Conservation (phyloP, 495 filamentous ascomycete genomes). For the Aspergillus baeticus region DNA sequence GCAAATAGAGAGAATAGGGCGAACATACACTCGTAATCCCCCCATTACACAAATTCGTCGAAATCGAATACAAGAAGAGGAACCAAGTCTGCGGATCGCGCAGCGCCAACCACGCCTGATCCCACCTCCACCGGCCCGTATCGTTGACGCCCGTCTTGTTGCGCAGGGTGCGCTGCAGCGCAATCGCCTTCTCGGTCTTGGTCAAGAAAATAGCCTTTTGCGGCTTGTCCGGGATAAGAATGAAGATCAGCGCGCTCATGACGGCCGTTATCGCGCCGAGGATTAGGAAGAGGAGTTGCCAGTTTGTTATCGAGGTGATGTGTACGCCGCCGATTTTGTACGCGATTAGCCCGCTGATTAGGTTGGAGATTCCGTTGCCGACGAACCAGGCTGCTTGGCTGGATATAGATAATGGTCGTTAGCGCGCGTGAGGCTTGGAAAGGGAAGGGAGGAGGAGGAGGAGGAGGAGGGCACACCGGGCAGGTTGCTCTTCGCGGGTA, state of each 20-base stretch:
- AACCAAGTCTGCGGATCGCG: conserved; percentile 52
- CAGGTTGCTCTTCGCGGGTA: conserved; percentile 48
- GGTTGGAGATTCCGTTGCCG: conserved; percentile 40
- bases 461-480: conserved; percentile 31
- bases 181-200: conserved; percentile 48
- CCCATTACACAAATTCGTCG: conserved; percentile 45
- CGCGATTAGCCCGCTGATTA: conserved; percentile 55
- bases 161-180: conserved; percentile 54
- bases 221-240: conserved; percentile 51
- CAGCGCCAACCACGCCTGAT: conserved; percentile 53
- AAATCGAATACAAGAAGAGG: conserved; percentile 37
- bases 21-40: conserved; percentile 37
- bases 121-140: conserved; percentile 54
- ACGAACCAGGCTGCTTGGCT: conserved; percentile 40
- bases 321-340: conserved; percentile 55
- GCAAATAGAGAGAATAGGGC: background rate
- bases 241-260: conserved; percentile 36
- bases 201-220: conserved; percentile 45
- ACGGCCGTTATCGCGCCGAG: conserved; percentile 38
- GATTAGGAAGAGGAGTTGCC: conserved; percentile 45
- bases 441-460: no score
- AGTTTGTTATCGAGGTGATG: conserved; percentile 36
- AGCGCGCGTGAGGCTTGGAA: background rate
- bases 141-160: conserved; percentile 60
- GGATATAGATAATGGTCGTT: conserved; percentile 25